Evolutionary conservation across 768 basidiomycete species (phyloP), one percentile per base, ranked within the genome.

Genomic region (Mycena maculata): DNA sequence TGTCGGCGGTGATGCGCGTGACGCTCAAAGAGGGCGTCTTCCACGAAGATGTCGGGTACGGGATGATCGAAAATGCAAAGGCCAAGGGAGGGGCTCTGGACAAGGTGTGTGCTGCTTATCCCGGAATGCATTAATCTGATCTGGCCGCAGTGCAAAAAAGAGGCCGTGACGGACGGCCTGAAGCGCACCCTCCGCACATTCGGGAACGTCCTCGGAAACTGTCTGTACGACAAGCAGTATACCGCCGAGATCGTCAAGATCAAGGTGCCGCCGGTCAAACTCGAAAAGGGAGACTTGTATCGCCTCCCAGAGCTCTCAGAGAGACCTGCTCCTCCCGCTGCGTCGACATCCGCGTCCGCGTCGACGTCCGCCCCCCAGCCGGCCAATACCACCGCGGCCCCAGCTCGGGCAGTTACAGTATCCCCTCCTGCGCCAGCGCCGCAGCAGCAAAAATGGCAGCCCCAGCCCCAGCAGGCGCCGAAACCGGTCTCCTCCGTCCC

Each of bases 1-100:
- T 94, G 15, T 92, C 93, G 0, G 95, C 96, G 15, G 86, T 96
- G 67, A 86, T 99, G 33, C 84, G 94, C 15, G 92, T 99, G 42
- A 96, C 94, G 0, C 81, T 99, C 36, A 84, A 89, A 53, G 96
- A 97, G 72, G 98, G 98, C 0, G 87, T 88, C 1, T 93, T 83
- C 73, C 98, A 98, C 71, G 98, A 99, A 74, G 98, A 99, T 77
- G 83, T 97, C 48, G 98, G 98, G 2, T 96, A 93, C 79, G 98
- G 98, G 4, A 81, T 89, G 76, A 72, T 91, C 58, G 95, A 98
- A 73, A 98, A 98, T 73, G 80, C 87, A 45, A 95, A 90, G 77
- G 88, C 88, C 69, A 99, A 98, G 78, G 95, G 87, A 0, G 85
- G 85, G 16, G 96, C 94, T 4, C 76, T 99, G 36, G 96, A 99